Base-by-base conservation (phyloP, 2,329 filamentous ascomycete genomes). In the Colletotrichum trifolii region DNA sequence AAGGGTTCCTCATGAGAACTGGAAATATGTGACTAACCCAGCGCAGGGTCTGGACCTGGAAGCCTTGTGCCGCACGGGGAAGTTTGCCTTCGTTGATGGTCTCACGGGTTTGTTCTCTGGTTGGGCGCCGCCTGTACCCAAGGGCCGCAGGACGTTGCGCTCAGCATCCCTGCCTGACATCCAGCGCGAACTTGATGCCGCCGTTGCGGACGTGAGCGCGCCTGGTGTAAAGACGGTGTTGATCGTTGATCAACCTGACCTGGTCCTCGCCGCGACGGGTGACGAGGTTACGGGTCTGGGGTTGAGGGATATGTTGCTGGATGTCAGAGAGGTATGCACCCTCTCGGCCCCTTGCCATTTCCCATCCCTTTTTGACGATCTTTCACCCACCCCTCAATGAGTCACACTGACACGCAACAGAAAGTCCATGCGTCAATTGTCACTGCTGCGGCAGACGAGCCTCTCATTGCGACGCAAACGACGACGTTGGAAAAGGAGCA, bases 41-140 rank as follows among this genome's bases (percentile, higher is more conserved):
- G 3, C 7, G 3, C 15, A 91, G 85, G 92, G 91, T 2, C 73
- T 96, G 53, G 92, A 96, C 76, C 80, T 96, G 54, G 85, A 90
- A 15, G 82, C 82, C 6, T 75, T 90, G 5, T 76, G 79, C 57
- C 81, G 82, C 40, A 84, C 85, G 66, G 85, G 85, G 38, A 85
- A 83, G 55, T 90, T 97, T 71, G 79, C 81, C 47, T 95, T 93
- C 70, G 83, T 97, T 38, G 93, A 97, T 76, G 92, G 92, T 17
- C 79, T 96, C 63, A 86, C 83, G 17, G 82, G 82, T 34, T 73
- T 92, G 34, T 91, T 87, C 45, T 50, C 62, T n/a, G 42, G 55
- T 40, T 12, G 54, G 46, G 39, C 65, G 36, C 49, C 33, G 9
- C 54, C 50, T 61, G 61, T 33, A 10, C 47, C 25, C 35, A 68